Conservation (phyloP, 148 eudicot species). For the Cornus controversa region DNA sequence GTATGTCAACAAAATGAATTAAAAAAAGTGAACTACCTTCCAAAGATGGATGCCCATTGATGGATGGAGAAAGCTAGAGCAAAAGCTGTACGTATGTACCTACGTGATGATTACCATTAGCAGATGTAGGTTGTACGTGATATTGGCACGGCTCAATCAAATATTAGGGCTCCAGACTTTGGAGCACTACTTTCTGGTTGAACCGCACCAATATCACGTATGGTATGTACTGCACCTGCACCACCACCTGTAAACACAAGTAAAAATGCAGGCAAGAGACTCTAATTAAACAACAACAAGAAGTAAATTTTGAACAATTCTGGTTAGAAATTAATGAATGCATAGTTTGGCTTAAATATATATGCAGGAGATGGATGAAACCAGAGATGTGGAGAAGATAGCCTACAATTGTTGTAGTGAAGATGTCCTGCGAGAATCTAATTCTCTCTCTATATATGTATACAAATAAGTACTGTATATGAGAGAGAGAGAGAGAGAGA, state of each 20-base stretch:
- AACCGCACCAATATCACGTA: constrained; percentile 50
- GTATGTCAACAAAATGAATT: too few species aligned
- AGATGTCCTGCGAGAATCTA: neutral
- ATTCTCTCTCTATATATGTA: too few species aligned
- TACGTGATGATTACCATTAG: neutral
- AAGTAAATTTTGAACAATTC: neutral
- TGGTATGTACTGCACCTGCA: neutral
- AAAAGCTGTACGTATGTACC: too few species aligned
- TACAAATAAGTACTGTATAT: too few species aligned
- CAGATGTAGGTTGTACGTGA: constrained; percentile 23
- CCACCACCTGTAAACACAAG: too few species aligned
- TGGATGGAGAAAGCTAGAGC: too few species aligned
- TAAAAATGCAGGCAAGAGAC: too few species aligned
- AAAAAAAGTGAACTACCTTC: neutral
- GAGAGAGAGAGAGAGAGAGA: neutral
- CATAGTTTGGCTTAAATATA: too few species aligned
- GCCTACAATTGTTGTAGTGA: neutral
- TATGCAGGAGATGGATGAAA: neutral
- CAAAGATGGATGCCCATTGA: neutral
- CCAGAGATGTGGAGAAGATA: neutral
- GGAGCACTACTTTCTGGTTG: constrained; percentile 36
- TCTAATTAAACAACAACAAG: too few species aligned
- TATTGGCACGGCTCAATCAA: constrained; percentile 66
- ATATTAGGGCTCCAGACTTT: constrained; percentile 19
- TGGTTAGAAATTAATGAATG: neutral